A percentile compares a stretch with the other conserved stretches of the same genome.
phyloP scores from a whole-genome alignment of 768 basidiomycete genomes.

The Pholiota conissans region DNA sequence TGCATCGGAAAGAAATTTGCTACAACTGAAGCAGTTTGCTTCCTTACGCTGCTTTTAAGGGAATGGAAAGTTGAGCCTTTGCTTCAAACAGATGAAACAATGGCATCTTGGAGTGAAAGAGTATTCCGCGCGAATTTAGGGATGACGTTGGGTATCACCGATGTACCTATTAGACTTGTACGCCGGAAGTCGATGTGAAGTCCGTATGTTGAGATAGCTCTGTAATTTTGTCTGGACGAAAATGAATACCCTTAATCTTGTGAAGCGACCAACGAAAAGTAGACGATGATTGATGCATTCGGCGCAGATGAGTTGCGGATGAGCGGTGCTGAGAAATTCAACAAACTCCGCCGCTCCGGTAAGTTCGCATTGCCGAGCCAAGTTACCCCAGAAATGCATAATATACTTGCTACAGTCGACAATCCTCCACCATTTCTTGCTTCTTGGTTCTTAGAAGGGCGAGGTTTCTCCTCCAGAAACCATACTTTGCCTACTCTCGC shows the following conservation, averaged over 20 bases:
- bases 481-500: background rate
- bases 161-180: conserved; percentile 12
- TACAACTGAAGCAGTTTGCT: conserved; percentile 47
- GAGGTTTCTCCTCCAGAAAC: background rate
- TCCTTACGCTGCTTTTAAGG: conserved; percentile 47
- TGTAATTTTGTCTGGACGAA: too few species aligned
- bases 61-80: conserved; percentile 52
- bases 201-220: too few species aligned
- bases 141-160: conserved; percentile 32
- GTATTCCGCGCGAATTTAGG: conserved; percentile 35
- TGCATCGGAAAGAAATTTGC: conserved; percentile 60
- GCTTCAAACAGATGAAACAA: conserved; percentile 36
- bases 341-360: conserved; percentile 6
- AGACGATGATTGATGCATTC: too few species aligned
- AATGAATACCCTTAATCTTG: too few species aligned
- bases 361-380: conserved; percentile 12
- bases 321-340: background rate
- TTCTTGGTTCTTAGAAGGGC: conserved; percentile 5
- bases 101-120: conserved; percentile 33
- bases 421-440: conserved; percentile 11
- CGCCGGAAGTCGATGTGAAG: background rate
- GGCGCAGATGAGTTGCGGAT: too few species aligned
- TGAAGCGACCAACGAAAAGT: too few species aligned
- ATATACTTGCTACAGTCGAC: background rate
- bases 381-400: conserved; percentile 18